Evolutionary conservation across 768 basidiomycete genomes (phyloP), one percentile per base, ranked within the genome.

Genomic region (Candolleomyces efflorescens): DNA sequence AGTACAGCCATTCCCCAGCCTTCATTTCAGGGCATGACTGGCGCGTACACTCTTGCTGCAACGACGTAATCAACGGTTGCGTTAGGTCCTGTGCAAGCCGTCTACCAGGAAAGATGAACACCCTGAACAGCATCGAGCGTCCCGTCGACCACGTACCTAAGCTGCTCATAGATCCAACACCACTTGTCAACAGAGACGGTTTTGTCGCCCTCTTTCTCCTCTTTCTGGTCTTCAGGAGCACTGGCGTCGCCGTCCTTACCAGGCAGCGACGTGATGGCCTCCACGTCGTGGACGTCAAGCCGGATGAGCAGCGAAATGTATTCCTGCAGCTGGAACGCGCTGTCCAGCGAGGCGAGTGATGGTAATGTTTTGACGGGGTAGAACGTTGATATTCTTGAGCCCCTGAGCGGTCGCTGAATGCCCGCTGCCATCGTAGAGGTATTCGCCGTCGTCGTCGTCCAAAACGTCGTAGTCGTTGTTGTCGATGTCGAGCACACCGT

Each of bases 1-100:
- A 75, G 72, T 97, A 98, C 26, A 92, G 79, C 96, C 96, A 98
- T 76, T 98, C 93, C 55, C 92, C 92, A n/a, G 95, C 94, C 71
- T 95, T 95, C 96, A 99, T 99, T 73, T 96, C 89, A 1, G 94
- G 92, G 77, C 96, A 99, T 10, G 88, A 83, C 37, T 80, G 73
- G 39, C 91, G 84, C 12, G 87, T 92, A 68, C 95, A 98, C 69
- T 92, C 91, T 63, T 88, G 85, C 68, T 94, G 92, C 41, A 94
- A 74, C 67, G 84, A 86, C 1, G 89, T 90, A 47, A 95, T 90
- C 43, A 94, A 78, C 4, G 92, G 92, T 64, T 92, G 87, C 0
- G 89, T 86, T 32, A 95, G 78, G 69, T 95, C 93, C 70, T 92
- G 90, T 5, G 92, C 90, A 11, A 95, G 82, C 20, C 93, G 90